Conservation (phyloP, 805 yeast genomes). For the Candida berthetii region DNA sequence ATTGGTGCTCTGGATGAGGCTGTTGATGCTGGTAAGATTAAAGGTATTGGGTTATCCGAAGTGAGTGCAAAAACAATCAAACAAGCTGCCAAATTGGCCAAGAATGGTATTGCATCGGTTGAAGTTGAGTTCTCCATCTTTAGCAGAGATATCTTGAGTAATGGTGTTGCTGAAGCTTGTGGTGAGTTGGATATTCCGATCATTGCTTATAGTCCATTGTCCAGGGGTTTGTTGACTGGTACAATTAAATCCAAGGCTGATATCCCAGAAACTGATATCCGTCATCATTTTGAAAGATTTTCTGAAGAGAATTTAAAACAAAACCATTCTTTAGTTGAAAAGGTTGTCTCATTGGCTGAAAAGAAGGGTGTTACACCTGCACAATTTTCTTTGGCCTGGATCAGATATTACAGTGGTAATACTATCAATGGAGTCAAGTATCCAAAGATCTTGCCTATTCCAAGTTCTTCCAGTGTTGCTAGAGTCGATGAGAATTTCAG, state of each 20-base stretch:
- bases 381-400: constrained; percentile 70
- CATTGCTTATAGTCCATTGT: constrained; percentile 79
- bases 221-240: constrained; percentile 76
- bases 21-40: constrained; percentile 58
- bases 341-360: constrained; percentile 45
- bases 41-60: constrained; percentile 73
- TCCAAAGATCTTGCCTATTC: constrained; percentile 70
- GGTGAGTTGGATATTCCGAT: constrained; percentile 56
- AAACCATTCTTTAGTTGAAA: constrained; percentile 44
- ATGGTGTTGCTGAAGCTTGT: constrained; percentile 60
- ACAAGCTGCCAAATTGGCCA: constrained; percentile 46
- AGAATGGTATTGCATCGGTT: constrained; percentile 52
- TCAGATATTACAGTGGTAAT: constrained; percentile 32
- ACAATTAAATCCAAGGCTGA: constrained; percentile 36
- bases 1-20: constrained; percentile 49
- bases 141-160: constrained; percentile 49
- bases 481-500: constrained; percentile 60
- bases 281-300: constrained; percentile 50
- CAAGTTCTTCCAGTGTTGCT: constrained; percentile 58
- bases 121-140: constrained; percentile 79
- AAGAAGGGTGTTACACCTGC: constrained; percentile 43
- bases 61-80: constrained; percentile 54
- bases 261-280: constrained; percentile 50
- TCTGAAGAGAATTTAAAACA: constrained; percentile 45
- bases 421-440: constrained; percentile 22